These are phyloP conservation scores for Pelargonium cotyledonis DNA, from an alignment of 441 rosid genomes.

Conservation along the genomic window DNA sequence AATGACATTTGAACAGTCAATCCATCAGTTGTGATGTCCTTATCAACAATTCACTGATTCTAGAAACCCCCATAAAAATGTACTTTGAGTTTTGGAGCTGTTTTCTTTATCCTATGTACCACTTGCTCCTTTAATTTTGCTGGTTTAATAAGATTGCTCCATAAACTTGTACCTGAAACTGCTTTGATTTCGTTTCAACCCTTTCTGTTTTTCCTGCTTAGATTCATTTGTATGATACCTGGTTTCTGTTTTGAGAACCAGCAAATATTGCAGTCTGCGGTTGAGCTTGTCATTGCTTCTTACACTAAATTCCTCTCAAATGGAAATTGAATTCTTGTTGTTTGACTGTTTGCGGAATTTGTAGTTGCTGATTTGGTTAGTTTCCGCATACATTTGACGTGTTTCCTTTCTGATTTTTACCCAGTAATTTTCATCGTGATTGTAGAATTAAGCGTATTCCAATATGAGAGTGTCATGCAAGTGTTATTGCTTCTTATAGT, in stretches of 20 bases:
- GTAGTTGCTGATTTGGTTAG: slow-evolving; percentile 4
- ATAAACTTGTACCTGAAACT: neutral
- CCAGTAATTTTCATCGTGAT: neutral
- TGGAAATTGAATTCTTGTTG: neutral
- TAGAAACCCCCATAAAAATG: neutral
- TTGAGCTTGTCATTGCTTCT: slow-evolving; percentile 7
- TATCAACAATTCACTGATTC: neutral
- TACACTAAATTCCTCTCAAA: neutral
- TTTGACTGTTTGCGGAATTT: slow-evolving; percentile 11
- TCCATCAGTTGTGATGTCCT: neutral
- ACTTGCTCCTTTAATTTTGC: neutral
- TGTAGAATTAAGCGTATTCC: neutral
- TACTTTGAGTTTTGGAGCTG: neutral
- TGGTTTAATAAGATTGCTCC: neutral
- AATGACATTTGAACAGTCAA: neutral
- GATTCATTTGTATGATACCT: neutral
- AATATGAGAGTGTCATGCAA: neutral
- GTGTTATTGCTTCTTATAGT: slow-evolving; percentile 7
- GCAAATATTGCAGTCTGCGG: neutral
- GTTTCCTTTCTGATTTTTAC: neutral
- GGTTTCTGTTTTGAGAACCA: neutral
- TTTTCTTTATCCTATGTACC: neutral
- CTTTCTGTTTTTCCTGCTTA: neutral
- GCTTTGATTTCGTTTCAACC: neutral
- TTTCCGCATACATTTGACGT: neutral